Evolutionary conservation across 768 basidiomycete species (phyloP).

Genomic region (Daedaleopsis nitida): DNA sequence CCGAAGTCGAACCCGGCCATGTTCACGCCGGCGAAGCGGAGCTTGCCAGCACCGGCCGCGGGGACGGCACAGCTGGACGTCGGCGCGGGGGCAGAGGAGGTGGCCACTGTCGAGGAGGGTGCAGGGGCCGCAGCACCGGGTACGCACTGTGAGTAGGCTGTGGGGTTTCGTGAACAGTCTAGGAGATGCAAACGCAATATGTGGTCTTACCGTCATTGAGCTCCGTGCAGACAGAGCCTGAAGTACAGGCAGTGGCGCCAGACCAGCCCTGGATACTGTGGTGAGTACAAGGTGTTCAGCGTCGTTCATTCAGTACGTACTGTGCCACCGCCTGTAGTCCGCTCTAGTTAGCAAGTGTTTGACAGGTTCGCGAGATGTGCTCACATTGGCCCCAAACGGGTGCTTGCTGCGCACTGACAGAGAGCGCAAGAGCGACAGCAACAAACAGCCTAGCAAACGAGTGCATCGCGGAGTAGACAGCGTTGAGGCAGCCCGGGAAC

Average conservation of each 20-base stretch:
- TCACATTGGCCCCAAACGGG: constrained; percentile 19
- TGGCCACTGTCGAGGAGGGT: not conserved
- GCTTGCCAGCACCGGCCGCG: constrained; percentile 22
- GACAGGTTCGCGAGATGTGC: not conserved
- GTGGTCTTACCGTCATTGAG: constrained; percentile 27
- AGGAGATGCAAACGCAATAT: not conserved
- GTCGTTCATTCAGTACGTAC: constrained; percentile 2
- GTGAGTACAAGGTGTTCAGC: not conserved
- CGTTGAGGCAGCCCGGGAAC: not conserved
- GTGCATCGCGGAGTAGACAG: constrained; percentile 3
- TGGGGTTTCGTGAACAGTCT: not conserved
- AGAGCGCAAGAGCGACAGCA: constrained; percentile 13
- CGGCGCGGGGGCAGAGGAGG: not conserved
- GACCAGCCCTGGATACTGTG: constrained; percentile 22
- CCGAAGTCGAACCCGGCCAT: constrained; percentile 40
- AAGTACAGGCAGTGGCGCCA: constrained; percentile 31
- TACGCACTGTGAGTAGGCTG: constrained; percentile 36
- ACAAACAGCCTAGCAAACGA: constrained; percentile 6
- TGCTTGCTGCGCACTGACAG: constrained; percentile 15
- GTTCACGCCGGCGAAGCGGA: constrained; percentile 50
- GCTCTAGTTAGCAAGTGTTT: not conserved
- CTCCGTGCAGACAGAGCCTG: constrained; percentile 30
- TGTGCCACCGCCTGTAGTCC: constrained; percentile 12
- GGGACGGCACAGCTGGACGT: constrained; percentile 4
- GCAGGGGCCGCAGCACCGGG: constrained; percentile 23